Conservation (phyloP, 192 early-diverging fungal species). For the Gonapodya prolifera region DNA sequence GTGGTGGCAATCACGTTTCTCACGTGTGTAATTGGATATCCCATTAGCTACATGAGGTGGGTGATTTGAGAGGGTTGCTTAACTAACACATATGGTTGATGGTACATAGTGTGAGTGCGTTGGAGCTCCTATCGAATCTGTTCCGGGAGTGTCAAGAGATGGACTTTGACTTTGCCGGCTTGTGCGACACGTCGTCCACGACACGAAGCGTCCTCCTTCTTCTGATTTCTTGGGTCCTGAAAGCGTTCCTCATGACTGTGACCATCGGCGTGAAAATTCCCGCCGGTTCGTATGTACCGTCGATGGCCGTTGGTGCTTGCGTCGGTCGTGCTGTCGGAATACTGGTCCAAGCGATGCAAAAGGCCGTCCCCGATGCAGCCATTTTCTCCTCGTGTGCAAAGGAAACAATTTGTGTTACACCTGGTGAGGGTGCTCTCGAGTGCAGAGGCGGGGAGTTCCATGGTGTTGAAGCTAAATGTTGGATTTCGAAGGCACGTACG, state of each 20-base stretch:
- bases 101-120: constrained; percentile 55
- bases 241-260: constrained; percentile 44
- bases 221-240: constrained; percentile 40
- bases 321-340: constrained; percentile 86
- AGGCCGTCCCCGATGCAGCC: constrained; percentile 22
- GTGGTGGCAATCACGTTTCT: constrained; percentile 51
- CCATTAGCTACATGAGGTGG: constrained; percentile 69
- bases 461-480: neutral
- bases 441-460: constrained; percentile 9
- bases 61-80: neutral
- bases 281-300: constrained; percentile 79
- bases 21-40: constrained; percentile 65
- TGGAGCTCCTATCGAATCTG: constrained; percentile 73
- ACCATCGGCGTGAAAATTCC: constrained; percentile 68
- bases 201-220: constrained; percentile 25
- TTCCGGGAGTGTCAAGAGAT: constrained; percentile 70
- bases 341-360: constrained; percentile 60
- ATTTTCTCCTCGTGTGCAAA: constrained; percentile 32
- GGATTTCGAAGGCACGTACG: constrained; percentile 66
- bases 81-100: neutral
- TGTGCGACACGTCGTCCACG: constrained; percentile 28
- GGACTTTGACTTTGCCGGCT: constrained; percentile 21
- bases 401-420: constrained; percentile 10
- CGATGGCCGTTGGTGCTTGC: constrained; percentile 85
- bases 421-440: constrained; percentile 9